These are phyloP conservation scores for Lepidium campestre DNA, from an alignment of 441 rosid species.

Conservation along the genomic window DNA sequence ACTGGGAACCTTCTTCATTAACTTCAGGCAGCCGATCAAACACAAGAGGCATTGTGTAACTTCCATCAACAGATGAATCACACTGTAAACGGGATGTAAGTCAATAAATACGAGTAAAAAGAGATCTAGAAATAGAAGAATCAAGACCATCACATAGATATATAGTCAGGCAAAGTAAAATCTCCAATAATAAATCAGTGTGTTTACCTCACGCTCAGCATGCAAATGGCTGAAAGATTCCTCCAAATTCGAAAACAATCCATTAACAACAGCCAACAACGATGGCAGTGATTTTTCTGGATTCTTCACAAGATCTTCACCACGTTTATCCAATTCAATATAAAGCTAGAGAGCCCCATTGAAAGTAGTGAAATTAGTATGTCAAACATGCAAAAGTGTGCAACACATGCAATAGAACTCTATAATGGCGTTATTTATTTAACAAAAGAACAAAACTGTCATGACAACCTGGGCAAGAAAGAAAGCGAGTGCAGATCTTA, in stretches of 20 bases:
- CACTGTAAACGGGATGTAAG: conserved; percentile 39
- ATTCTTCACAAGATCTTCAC: conserved; percentile 65
- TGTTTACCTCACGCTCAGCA: conserved; percentile 52
- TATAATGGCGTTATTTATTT: background rate
- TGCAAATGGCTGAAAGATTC: conserved; percentile 61
- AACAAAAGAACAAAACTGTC: background rate
- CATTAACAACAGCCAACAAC: conserved; percentile 41
- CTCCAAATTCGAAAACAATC: conserved; percentile 62
- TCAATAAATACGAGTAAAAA: background rate
- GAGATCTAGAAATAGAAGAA: conserved; percentile 17
- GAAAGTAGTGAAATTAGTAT: conserved; percentile 5
- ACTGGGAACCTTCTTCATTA: conserved; percentile 61
- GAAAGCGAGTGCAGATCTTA: conserved; percentile 67
- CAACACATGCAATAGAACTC: background rate
- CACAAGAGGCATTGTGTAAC: conserved; percentile 50
- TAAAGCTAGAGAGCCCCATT: conserved; percentile 50
- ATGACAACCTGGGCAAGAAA: conserved; percentile 77
- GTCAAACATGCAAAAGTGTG: background rate
- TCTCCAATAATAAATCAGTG: background rate
- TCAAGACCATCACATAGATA: background rate
- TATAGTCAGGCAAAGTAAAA: conserved; percentile 6
- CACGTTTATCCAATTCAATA: conserved; percentile 60
- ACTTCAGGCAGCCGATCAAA: conserved; percentile 64
- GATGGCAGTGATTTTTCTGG: conserved; percentile 58
- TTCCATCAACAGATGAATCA: conserved; percentile 58